Percentiles rank a stretch among this genome's conserved stretches.
Conservation (phyloP, 78 protist genomes). For the Polysphondylium violaceum region DNA sequence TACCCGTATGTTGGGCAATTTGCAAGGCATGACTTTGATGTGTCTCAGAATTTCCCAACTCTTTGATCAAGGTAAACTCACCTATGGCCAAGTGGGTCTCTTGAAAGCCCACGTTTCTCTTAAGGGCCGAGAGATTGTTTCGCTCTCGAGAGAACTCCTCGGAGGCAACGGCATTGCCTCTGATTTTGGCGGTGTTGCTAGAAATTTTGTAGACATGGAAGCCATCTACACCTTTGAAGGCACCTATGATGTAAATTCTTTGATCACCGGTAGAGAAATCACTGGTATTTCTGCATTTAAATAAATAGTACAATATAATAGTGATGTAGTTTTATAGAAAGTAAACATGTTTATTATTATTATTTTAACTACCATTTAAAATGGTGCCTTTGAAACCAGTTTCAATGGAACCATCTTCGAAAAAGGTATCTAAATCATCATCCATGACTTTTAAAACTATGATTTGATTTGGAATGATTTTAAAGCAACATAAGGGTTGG, state of each 20-base stretch:
- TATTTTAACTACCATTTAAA: too few species aligned
- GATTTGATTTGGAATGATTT: slow-evolving; percentile 50
- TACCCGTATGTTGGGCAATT: slow-evolving; percentile 31
- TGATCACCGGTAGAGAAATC: slow-evolving; percentile 94
- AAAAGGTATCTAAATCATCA: slow-evolving; percentile 28
- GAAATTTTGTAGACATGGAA: slow-evolving; percentile 93
- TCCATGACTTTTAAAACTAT: slow-evolving; percentile 39
- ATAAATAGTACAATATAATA: too few species aligned
- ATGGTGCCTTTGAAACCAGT: slow-evolving; percentile 53
- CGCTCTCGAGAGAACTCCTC: slow-evolving; percentile 92
- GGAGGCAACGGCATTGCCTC: slow-evolving; percentile 96
- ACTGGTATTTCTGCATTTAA: slow-evolving; percentile 86
- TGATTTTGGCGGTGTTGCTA: slow-evolving; percentile 34
- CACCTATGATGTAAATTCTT: slow-evolving; percentile 65
- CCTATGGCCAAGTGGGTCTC: slow-evolving; percentile 60
- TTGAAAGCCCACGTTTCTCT: slow-evolving; percentile 31
- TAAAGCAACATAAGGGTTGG: background rate
- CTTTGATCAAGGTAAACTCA: slow-evolving; percentile 29
- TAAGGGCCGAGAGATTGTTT: slow-evolving; percentile 29
- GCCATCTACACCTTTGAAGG: slow-evolving; percentile 97
- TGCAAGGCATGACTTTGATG: slow-evolving; percentile 59
- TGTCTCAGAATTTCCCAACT: slow-evolving; percentile 39
- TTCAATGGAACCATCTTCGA: background rate
- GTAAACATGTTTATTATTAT: too few species aligned
- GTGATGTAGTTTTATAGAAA: too few species aligned